Evolutionary conservation across 2,329 filamentous ascomycete genomes (phyloP).

Genomic region (Sphaerulina vaccinii): DNA sequence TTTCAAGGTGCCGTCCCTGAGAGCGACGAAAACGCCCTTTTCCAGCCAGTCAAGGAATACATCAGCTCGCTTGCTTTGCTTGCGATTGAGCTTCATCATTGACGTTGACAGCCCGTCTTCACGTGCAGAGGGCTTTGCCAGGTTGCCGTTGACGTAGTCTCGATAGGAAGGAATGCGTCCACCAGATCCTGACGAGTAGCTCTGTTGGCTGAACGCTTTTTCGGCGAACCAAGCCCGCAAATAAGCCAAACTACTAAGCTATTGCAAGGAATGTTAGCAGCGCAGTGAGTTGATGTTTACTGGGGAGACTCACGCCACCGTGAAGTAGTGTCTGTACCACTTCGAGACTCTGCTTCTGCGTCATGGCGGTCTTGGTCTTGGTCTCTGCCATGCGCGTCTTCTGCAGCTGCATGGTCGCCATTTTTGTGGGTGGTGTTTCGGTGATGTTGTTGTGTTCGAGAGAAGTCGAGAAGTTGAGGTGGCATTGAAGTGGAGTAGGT

Average conservation of each 20-base stretch:
- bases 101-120: constrained; percentile 14
- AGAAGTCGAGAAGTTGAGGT: not conserved
- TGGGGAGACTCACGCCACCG: constrained; percentile 42
- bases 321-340: constrained; percentile 51
- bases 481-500: not conserved
- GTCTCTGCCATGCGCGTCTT: constrained; percentile 20
- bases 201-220: constrained; percentile 34
- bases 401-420: constrained; percentile 30
- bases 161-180: constrained; percentile 32
- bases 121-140: constrained; percentile 11
- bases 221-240: constrained; percentile 36
- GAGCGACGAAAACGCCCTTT: constrained; percentile 48
- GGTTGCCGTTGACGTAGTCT: constrained; percentile 33
- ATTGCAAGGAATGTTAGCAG: constrained; percentile 21
- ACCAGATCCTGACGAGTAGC: constrained; percentile 25
- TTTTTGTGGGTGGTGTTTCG: constrained; percentile 10
- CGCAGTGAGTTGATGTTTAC: not conserved
- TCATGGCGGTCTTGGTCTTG: constrained; percentile 34
- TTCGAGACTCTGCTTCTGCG: constrained; percentile 47
- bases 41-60: constrained; percentile 51
- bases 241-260: constrained; percentile 38
- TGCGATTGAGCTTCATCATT: constrained; percentile 43
- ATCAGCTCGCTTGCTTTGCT: constrained; percentile 44
- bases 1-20: constrained; percentile 44
- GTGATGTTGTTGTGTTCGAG: not conserved